A percentile compares a stretch with the other conserved stretches of the same genome.
These are phyloP conservation scores for Lasiodiplodia citricola DNA, from an alignment of 2,329 filamentous ascomycete species.

Conservation along the genomic window DNA sequence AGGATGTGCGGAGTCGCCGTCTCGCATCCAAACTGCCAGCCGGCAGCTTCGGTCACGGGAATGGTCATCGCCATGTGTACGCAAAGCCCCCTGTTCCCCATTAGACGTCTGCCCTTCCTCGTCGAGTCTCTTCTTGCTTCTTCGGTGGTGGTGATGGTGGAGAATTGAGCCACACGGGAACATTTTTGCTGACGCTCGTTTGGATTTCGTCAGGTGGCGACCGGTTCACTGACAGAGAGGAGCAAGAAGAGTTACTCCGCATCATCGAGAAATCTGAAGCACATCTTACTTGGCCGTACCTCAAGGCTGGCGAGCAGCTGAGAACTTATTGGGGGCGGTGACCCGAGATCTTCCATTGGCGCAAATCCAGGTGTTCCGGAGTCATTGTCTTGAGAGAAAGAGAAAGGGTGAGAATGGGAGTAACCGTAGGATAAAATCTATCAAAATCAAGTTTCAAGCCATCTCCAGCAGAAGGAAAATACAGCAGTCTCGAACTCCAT, in stretches of 20 bases:
- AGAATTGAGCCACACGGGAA: too few species aligned
- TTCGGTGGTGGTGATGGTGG: background rate
- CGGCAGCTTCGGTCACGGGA: background rate
- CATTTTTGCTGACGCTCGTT: background rate
- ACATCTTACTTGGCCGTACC: constrained; percentile 6
- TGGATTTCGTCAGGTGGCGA: constrained; percentile 36
- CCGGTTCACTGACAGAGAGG: constrained; percentile 38
- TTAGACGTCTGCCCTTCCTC: too few species aligned
- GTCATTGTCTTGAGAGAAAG: too few species aligned
- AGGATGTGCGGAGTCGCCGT: constrained; percentile 8
- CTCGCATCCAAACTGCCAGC: background rate
- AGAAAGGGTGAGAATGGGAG: too few species aligned
- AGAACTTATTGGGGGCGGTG: background rate
- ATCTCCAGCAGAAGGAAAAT: too few species aligned
- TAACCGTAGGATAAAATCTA: too few species aligned
- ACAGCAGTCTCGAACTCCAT: too few species aligned
- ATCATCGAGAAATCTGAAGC: constrained; percentile 35
- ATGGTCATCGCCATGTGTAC: constrained; percentile 16
- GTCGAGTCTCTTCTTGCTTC: background rate
- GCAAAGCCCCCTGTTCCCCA: background rate
- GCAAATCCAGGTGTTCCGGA: too few species aligned
- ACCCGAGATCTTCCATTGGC: too few species aligned
- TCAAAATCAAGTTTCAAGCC: too few species aligned
- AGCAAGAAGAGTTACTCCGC: constrained; percentile 39
- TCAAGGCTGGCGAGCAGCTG: constrained; percentile 14